phyloP scores from a whole-genome alignment of 2,329 filamentous ascomycete species.

The Apiospora phragmitis region DNA sequence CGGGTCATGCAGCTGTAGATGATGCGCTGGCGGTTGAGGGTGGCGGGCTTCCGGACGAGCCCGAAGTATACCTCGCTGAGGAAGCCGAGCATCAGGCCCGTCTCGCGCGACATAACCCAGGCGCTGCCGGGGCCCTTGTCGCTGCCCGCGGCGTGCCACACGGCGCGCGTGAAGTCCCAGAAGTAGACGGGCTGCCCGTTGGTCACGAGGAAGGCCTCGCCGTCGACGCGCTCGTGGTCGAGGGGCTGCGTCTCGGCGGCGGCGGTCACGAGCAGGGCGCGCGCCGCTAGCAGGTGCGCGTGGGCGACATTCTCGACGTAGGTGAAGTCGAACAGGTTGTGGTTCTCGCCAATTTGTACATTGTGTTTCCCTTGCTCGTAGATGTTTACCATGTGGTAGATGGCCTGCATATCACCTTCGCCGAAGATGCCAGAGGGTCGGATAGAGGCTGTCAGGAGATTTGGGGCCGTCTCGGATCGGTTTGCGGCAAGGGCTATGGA shows the following conservation, averaged over 20 bases:
- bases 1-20: constrained; percentile 72
- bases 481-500: constrained; percentile 76
- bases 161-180: constrained; percentile 80
- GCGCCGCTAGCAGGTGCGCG: constrained; percentile 79
- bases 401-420: constrained; percentile 78
- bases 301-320: constrained; percentile 68
- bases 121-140: constrained; percentile 52
- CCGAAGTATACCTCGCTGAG: constrained; percentile 53
- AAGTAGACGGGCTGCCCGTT: constrained; percentile 89
- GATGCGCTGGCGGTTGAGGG: constrained; percentile 60
- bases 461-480: constrained; percentile 50
- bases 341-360: constrained; percentile 75
- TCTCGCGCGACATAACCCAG: constrained; percentile 53
- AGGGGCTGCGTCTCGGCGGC: constrained; percentile 60
- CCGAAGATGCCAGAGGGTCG: constrained; percentile 90
- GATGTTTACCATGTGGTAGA: constrained; percentile 72
- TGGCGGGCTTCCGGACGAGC: constrained; percentile 53
- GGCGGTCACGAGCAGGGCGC: constrained; percentile 66
- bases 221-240: constrained; percentile 74
- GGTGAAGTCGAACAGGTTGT: constrained; percentile 65
- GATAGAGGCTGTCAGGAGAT: constrained; percentile 75
- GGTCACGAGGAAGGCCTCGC: constrained; percentile 86
- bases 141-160: constrained; percentile 68
- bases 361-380: constrained; percentile 68
- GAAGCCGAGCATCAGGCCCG: constrained; percentile 54